Evolutionary conservation across 495 filamentous ascomycete species (phyloP).

Genomic region (Tirmania nivea): DNA sequence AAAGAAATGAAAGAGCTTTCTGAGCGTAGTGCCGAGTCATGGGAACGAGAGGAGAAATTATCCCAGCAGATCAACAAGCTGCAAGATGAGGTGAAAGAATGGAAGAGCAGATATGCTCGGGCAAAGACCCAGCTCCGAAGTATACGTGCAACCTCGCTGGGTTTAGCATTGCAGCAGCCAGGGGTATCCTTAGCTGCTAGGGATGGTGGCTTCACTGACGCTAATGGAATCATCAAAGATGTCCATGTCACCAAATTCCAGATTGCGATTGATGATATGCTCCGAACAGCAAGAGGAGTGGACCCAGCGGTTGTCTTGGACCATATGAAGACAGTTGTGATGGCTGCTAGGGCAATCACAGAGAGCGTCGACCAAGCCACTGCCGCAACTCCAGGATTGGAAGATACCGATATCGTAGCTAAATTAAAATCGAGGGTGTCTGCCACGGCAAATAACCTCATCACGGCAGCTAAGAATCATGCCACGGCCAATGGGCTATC

Average conservation of each 20-base stretch:
- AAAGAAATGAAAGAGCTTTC: slow-evolving; percentile 76
- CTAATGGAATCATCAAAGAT: slow-evolving; percentile 63
- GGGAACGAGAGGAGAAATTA: slow-evolving; percentile 62
- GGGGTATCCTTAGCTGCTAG: slow-evolving; percentile 30
- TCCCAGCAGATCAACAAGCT: slow-evolving; percentile 47
- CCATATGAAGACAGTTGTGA: slow-evolving; percentile 59
- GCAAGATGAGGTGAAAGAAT: slow-evolving; percentile 63
- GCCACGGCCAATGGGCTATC: slow-evolving; percentile 60
- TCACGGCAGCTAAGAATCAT: slow-evolving; percentile 84
- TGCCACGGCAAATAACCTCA: slow-evolving; percentile 83
- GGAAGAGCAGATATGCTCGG: slow-evolving; percentile 72
- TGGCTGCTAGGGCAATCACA: slow-evolving; percentile 57
- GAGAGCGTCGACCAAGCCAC: slow-evolving; percentile 47
- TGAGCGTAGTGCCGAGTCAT: slow-evolving; percentile 50
- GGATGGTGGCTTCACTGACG: slow-evolving; percentile 48
- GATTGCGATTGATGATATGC: slow-evolving; percentile 76
- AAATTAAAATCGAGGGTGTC: slow-evolving; percentile 64
- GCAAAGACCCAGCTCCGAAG: slow-evolving; percentile 67
- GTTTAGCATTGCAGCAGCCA: slow-evolving; percentile 45
- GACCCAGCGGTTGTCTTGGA: slow-evolving; percentile 50
- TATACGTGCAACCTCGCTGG: slow-evolving; percentile 58
- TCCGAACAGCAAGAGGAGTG: slow-evolving; percentile 52
- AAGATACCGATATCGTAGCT: slow-evolving; percentile 26
- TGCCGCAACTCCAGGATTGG: slow-evolving; percentile 25
- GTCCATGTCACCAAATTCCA: slow-evolving; percentile 90